Evolutionary conservation across 2,329 filamentous ascomycete species (phyloP), one percentile per base, ranked within the genome.

Genomic region (Fusarium sp.): DNA sequence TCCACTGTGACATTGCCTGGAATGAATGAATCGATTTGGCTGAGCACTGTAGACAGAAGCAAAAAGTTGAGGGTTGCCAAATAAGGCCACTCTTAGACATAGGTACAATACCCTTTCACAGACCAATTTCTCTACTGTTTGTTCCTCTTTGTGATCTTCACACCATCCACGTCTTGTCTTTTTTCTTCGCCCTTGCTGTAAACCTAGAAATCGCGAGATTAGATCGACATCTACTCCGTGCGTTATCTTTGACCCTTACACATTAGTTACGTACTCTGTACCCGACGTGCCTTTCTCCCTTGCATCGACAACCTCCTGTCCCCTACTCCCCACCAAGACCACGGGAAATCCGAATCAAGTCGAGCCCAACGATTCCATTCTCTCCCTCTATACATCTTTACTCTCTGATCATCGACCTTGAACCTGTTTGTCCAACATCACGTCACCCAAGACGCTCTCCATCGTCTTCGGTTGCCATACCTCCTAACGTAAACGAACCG

Each of bases 1-100:
- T 50, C 53, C 48, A 56, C 63, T 56, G 65, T 67, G 61, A 39
- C 55, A 53, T 62, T 57, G 71, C 63, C 67, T 61, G 67, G 66
- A 54, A 68, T 60, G 71, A 68, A 73, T 73, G 71, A 44, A 71
- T 56, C 48, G 44, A 45, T 45, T 71, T 48, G 58, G 57, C 62
- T 66, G 59, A 47, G 64, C 39, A n/a, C n/a, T n/a, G n/a, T n/a
- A 58, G 66, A 61, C 41, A 51, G 62, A 61, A 53, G 41, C 48
- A 54, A 60, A 56, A 66, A 44, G 47, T 65, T 48, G 31, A 51
- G n/a, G n/a, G 48, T 51, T 51, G 30, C 33, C 26, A 39, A 64
- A 61, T 64, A 61, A 63, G 50, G 33, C 44, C 14, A 65, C 33
- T 50, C 20, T 36, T 45, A 50, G 30, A 63, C 66, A 63, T n/a